These are phyloP conservation scores for Xanthoparmelia taractica DNA, from an alignment of 495 filamentous ascomycete genomes.

Conservation along the genomic window DNA sequence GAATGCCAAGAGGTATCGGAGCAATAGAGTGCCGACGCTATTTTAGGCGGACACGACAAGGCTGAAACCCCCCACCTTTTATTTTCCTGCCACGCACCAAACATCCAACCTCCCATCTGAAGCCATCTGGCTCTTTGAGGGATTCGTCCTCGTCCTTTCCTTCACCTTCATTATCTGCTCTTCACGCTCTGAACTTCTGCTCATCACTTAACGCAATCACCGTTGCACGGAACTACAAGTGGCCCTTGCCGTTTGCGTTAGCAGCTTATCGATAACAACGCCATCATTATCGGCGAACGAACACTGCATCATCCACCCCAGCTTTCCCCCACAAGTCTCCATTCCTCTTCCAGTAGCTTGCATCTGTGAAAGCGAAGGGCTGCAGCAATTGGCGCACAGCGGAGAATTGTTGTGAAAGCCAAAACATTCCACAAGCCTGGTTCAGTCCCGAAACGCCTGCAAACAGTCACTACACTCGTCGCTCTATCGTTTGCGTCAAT, in stretches of 20 bases:
- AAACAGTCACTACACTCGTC: not conserved
- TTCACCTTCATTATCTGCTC: not conserved
- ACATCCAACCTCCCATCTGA: too few relatives aligned
- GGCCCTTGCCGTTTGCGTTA: not conserved
- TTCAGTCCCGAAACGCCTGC: not conserved
- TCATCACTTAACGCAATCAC: not conserved
- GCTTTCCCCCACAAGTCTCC: not conserved
- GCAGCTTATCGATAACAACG: not conserved
- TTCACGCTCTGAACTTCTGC: not conserved
- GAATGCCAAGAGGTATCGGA: not conserved
- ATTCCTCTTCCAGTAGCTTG: not conserved
- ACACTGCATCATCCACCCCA: not conserved
- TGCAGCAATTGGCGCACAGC: not conserved
- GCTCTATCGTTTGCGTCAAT: constrained; percentile 9
- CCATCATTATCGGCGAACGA: not conserved
- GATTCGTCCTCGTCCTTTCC: not conserved
- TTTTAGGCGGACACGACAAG: too few relatives aligned
- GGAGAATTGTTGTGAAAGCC: not conserved
- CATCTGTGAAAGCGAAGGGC: not conserved
- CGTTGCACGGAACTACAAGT: not conserved
- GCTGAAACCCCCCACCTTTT: too few relatives aligned
- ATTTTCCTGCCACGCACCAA: too few relatives aligned
- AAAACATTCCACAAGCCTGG: not conserved
- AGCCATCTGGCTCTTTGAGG: not conserved
- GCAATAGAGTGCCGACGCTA: not conserved